Evolutionary conservation across 2,329 filamentous ascomycete species (phyloP), one percentile per base, ranked within the genome.

Genomic region (Pseudocercospora ulei): DNA sequence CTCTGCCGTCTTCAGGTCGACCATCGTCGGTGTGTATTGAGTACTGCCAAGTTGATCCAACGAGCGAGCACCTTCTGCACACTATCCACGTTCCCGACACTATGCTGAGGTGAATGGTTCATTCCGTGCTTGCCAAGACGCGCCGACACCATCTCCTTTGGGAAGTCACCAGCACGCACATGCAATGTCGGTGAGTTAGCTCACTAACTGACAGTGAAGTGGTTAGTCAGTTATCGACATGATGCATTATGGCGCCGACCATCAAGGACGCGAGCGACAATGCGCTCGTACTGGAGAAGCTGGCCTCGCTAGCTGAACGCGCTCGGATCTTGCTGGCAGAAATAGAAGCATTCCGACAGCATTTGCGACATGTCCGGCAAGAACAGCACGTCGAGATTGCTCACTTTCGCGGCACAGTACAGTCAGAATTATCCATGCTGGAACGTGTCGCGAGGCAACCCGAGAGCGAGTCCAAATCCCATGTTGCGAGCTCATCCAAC

Each of bases 1-100:
- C 64, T 93, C 80, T 63, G 82, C 82, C 41, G 83, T 86, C 35
- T 73, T 68, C 60, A 93, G 77, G 61, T 82, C 78, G 2, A 82
- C 80, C 87, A 94, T 94, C 50, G 37, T 9, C n/a, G 4, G 22
- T 13, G 19, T 18, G 12, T 12, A 16, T 20, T n/a, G n/a, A n/a
- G n/a, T n/a, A n/a, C n/a, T n/a, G n/a, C n/a, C n/a, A n/a, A n/a
- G n/a, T n/a, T n/a, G n/a, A n/a, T n/a, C n/a, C n/a, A n/a, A n/a
- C n/a, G n/a, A n/a, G n/a, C n/a, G n/a, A n/a, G n/a, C n/a, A n/a
- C n/a, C n/a, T n/a, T n/a, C n/a, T n/a, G n/a, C n/a, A n/a, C n/a
- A n/a, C n/a, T n/a, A n/a, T n/a, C n/a, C n/a, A n/a, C n/a, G n/a
- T n/a, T n/a, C n/a, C n/a, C n/a, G n/a, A n/a, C n/a, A n/a, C n/a